Evolutionary conservation across 2,329 filamentous ascomycete species (phyloP).

Genomic region (Colletotrichum lini): DNA sequence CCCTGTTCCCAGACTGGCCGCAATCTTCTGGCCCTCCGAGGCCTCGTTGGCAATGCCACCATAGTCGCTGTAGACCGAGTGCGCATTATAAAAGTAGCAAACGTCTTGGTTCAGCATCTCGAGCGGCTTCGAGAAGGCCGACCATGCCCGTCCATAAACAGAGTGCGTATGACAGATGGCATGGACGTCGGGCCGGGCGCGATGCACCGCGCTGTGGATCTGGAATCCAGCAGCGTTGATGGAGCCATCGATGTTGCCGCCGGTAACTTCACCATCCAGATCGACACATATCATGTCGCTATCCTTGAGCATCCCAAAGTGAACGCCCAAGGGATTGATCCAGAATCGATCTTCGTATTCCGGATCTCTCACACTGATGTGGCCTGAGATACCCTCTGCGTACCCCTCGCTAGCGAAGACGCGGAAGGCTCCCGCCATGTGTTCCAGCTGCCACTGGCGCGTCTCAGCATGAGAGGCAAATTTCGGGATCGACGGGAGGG

Average conservation of each 20-base stretch:
- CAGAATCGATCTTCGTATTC: slow-evolving; percentile 73
- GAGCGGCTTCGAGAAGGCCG: slow-evolving; percentile 67
- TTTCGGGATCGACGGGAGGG: slow-evolving; percentile 20
- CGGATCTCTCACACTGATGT: slow-evolving; percentile 73
- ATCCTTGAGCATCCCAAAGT: slow-evolving; percentile 73
- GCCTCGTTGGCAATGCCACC: slow-evolving; percentile 67
- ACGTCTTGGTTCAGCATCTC: slow-evolving; percentile 77
- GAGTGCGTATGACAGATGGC: slow-evolving; percentile 69
- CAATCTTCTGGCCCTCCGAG: slow-evolving; percentile 76
- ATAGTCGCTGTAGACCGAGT: slow-evolving; percentile 73
- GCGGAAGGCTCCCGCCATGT: slow-evolving; percentile 68
- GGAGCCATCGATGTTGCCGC: slow-evolving; percentile 63
- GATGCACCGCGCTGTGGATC: slow-evolving; percentile 63
- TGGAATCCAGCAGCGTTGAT: slow-evolving; percentile 54
- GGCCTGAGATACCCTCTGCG: slow-evolving; percentile 74
- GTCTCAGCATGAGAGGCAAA: slow-evolving; percentile 52
- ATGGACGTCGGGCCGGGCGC: slow-evolving; percentile 66
- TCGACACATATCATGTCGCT: slow-evolving; percentile 58
- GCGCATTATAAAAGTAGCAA: slow-evolving; percentile 66
- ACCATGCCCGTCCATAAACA: slow-evolving; percentile 70
- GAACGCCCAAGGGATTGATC: slow-evolving; percentile 72
- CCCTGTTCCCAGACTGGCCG: slow-evolving; percentile 68
- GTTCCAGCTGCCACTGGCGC: slow-evolving; percentile 66
- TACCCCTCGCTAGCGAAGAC: slow-evolving; percentile 70
- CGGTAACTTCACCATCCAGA: slow-evolving; percentile 72